A percentile compares a stretch with the other conserved stretches of the same genome.
phyloP scores from a whole-genome alignment of 2,329 filamentous ascomycete genomes.

The Colletotrichum musae region DNA sequence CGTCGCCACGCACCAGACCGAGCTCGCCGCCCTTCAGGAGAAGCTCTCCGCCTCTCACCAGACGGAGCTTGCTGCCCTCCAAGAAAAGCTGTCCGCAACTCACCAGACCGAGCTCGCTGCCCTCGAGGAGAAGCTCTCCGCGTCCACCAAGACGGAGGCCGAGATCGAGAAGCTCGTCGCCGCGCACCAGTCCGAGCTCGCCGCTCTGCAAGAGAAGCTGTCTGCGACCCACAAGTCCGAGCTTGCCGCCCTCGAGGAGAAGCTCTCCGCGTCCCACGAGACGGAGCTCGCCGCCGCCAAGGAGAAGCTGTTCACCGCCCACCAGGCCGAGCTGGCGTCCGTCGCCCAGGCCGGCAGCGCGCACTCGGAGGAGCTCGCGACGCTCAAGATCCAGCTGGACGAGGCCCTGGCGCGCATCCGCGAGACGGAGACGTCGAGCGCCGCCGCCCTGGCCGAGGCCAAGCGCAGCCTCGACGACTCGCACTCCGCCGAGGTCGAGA shows the following conservation, averaged over 20 bases:
- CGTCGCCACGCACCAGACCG: too few species aligned
- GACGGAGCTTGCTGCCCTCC: slow-evolving; percentile 49
- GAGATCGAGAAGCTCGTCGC: too few species aligned
- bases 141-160: too few species aligned
- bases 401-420: slow-evolving; percentile 50
- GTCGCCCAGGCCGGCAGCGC: slow-evolving; percentile 51
- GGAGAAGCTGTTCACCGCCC: slow-evolving; percentile 52
- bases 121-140: slow-evolving; percentile 53
- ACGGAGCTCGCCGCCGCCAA: slow-evolving; percentile 57
- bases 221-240: slow-evolving; percentile 50
- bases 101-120: slow-evolving; percentile 51
- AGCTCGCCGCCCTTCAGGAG: slow-evolving; percentile 47
- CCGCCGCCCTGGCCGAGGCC: slow-evolving; percentile 60
- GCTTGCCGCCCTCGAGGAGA: slow-evolving; percentile 50
- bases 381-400: slow-evolving; percentile 52
- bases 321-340: slow-evolving; percentile 50
- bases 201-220: slow-evolving; percentile 51
- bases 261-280: slow-evolving; percentile 60
- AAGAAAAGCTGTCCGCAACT: slow-evolving; percentile 53
- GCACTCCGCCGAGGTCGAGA: slow-evolving; percentile 64
- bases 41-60: slow-evolving; percentile 51
- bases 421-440: slow-evolving; percentile 57
- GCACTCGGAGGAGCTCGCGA: slow-evolving; percentile 54
- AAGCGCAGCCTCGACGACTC: slow-evolving; percentile 61
- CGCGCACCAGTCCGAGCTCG: slow-evolving; percentile 1